Evolutionary conservation across 768 basidiomycete genomes (phyloP).

Genomic region (Baorangia bicolor): DNA sequence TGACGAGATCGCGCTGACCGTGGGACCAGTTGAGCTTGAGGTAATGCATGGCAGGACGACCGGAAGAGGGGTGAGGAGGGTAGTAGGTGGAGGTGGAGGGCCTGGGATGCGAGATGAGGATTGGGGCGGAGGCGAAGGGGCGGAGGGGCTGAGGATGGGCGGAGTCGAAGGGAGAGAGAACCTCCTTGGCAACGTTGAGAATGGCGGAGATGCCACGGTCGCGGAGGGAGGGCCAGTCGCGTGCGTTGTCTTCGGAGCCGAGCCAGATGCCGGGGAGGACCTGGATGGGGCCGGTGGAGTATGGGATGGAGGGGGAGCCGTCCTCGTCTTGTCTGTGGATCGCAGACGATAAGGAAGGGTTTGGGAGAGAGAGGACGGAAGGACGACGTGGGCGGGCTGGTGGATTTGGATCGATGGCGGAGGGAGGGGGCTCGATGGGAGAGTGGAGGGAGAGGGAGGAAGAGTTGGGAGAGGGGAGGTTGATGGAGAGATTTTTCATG

Average conservation of each 20-base stretch:
- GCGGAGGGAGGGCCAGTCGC: slow-evolving; percentile 70
- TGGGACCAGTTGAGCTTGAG: slow-evolving; percentile 92
- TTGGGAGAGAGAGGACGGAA: slow-evolving; percentile 69
- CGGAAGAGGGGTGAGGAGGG: slow-evolving; percentile 63
- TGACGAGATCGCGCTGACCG: slow-evolving; percentile 86
- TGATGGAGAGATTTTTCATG: slow-evolving; percentile 75
- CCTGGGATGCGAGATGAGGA: slow-evolving; percentile 43
- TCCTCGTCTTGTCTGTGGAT: slow-evolving; percentile 68
- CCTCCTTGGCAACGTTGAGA: slow-evolving; percentile 93
- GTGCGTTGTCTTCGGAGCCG: slow-evolving; percentile 89
- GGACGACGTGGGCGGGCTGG: slow-evolving; percentile 54
- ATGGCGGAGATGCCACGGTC: slow-evolving; percentile 76
- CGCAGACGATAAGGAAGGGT: slow-evolving; percentile 46
- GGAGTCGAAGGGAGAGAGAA: slow-evolving; percentile 66
- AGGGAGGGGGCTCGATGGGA: slow-evolving; percentile 35
- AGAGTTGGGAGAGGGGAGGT: slow-evolving; percentile 59
- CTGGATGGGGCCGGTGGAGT: slow-evolving; percentile 78
- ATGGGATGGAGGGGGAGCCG: slow-evolving; percentile 60
- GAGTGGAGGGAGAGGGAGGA: slow-evolving; percentile 49
- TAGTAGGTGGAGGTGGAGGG: slow-evolving; percentile 54
- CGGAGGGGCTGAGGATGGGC: slow-evolving; percentile 49
- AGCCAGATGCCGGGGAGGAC: slow-evolving; percentile 86
- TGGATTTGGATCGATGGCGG: slow-evolving; percentile 32
- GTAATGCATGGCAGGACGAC: slow-evolving; percentile 80
- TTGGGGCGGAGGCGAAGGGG: slow-evolving; percentile 65